A percentile compares a stretch with the other conserved stretches of the same genome.
These are phyloP conservation scores for Zizania palustris DNA, from an alignment of 202 grass and related monocot genomes.

Conservation along the genomic window DNA sequence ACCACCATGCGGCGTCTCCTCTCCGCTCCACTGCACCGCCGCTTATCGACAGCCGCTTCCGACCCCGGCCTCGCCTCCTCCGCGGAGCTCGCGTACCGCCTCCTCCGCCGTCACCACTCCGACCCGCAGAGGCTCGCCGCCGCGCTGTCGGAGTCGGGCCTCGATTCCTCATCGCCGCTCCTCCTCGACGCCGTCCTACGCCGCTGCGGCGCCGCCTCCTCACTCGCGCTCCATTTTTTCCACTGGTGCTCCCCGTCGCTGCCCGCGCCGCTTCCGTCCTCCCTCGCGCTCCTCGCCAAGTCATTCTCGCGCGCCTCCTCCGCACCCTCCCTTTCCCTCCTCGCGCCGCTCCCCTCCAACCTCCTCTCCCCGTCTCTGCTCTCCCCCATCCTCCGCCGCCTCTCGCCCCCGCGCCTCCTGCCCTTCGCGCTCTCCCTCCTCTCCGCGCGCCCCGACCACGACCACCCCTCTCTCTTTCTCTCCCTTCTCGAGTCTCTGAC, in stretches of 20 bases:
- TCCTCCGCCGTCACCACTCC: conserved; percentile 66
- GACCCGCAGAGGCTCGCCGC: conserved; percentile 53
- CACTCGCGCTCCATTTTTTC: conserved; percentile 68
- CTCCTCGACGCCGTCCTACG: conserved; percentile 69
- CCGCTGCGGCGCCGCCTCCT: conserved; percentile 64
- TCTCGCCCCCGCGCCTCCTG: conserved; percentile 61
- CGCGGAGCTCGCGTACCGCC: conserved; percentile 61
- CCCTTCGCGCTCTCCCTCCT: conserved; percentile 64
- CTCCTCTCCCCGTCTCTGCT: conserved; percentile 71
- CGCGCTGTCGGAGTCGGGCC: conserved; percentile 61
- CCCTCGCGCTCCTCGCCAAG: conserved; percentile 69
- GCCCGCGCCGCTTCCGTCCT: conserved; percentile 55
- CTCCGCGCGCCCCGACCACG: conserved; percentile 56
- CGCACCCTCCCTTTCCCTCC: conserved; percentile 67
- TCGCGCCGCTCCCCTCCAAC: conserved; percentile 67
- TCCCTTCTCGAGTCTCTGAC: conserved; percentile 83
- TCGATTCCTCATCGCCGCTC: conserved; percentile 54
- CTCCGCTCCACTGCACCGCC: background rate
- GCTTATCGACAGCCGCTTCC: conserved; percentile 38
- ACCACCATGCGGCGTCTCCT: conserved; percentile 32
- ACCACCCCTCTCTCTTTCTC: conserved; percentile 55
- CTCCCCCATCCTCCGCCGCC: conserved; percentile 67
- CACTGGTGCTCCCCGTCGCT: conserved; percentile 67
- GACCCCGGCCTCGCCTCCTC: conserved; percentile 43
- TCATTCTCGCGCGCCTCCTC: conserved; percentile 59